Conservation (phyloP, 805 yeast species). For the Starmerella roubikii region DNA sequence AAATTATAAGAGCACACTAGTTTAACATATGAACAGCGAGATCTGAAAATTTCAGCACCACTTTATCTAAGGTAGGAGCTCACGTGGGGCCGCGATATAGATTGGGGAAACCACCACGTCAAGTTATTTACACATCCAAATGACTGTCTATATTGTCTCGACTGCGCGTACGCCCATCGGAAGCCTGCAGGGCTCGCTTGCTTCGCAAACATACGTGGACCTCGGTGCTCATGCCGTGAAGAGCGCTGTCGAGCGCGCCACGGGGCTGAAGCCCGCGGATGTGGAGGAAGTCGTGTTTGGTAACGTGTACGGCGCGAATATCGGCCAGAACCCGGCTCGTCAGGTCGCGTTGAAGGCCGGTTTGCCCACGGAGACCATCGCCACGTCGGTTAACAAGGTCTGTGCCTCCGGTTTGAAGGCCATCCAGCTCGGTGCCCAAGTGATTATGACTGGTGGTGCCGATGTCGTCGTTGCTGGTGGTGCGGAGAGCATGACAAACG, state of each 20-base stretch:
- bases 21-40: too few relatives aligned
- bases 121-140: too few relatives aligned
- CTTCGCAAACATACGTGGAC: slow-evolving; percentile 66
- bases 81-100: too few relatives aligned
- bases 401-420: slow-evolving; percentile 96
- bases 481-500: slow-evolving; percentile 92
- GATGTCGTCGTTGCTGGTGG: slow-evolving; percentile 95
- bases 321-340: slow-evolving; percentile 97
- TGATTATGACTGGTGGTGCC: slow-evolving; percentile 75
- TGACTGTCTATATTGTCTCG: slow-evolving; percentile 70
- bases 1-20: too few relatives aligned
- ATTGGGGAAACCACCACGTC: too few relatives aligned
- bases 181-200: slow-evolving; percentile 72
- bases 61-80: too few relatives aligned
- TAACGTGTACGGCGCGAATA: slow-evolving; percentile 80
- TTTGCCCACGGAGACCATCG: slow-evolving; percentile 61
- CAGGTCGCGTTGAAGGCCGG: slow-evolving; percentile 93
- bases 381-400: slow-evolving; percentile 88
- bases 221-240: slow-evolving; percentile 88
- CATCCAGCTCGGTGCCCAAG: slow-evolving; percentile 78
- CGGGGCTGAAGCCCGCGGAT: slow-evolving; percentile 17
- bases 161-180: slow-evolving; percentile 94
- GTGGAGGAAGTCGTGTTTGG: slow-evolving; percentile 15
- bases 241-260: slow-evolving; percentile 20
- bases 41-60: too few relatives aligned